Evolutionary conservation across 768 basidiomycete genomes (phyloP).

Genomic region (Phaeolepiota aurea): DNA sequence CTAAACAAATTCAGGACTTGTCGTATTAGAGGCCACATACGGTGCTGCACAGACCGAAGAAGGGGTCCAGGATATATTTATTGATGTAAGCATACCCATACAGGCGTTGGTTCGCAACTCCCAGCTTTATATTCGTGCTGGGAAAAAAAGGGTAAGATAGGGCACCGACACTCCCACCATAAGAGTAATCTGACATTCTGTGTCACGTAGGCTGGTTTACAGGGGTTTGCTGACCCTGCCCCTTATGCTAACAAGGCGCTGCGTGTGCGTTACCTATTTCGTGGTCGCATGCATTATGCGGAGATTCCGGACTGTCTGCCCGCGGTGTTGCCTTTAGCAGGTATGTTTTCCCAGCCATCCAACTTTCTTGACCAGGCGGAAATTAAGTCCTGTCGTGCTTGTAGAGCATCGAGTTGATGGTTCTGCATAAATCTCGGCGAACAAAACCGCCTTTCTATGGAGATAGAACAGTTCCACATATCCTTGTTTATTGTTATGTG

Average conservation of each 20-base stretch:
- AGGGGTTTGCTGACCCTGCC: conserved; percentile 86
- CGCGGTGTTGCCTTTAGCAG: conserved; percentile 68
- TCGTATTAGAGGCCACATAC: conserved; percentile 71
- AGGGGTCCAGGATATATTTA: conserved; percentile 43
- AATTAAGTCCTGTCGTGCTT: conserved; percentile 7
- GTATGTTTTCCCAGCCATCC: conserved; percentile 30
- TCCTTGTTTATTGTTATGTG: no score
- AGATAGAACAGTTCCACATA: background rate
- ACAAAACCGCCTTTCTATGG: conserved; percentile 3
- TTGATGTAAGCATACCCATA: conserved; percentile 76
- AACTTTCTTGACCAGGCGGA: conserved; percentile 4
- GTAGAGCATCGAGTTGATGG: conserved; percentile 16
- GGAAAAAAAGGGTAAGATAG: conserved; percentile 70
- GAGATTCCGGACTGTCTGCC: conserved; percentile 67
- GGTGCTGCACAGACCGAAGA: conserved; percentile 45
- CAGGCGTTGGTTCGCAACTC: conserved; percentile 77
- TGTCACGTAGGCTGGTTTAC: conserved; percentile 48
- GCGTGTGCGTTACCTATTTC: conserved; percentile 70
- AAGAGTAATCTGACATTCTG: no score
- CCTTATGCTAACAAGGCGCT: conserved; percentile 65
- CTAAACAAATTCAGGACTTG: conserved; percentile 43
- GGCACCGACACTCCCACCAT: no score
- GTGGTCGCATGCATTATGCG: conserved; percentile 63
- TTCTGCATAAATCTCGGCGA: conserved; percentile 3
- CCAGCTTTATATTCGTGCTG: conserved; percentile 71